Percentiles rank a stretch among this genome's conserved stretches.
Evolutionary conservation across 2,329 filamentous ascomycete genomes (phyloP).

Genomic region (Kalmusia sp.): DNA sequence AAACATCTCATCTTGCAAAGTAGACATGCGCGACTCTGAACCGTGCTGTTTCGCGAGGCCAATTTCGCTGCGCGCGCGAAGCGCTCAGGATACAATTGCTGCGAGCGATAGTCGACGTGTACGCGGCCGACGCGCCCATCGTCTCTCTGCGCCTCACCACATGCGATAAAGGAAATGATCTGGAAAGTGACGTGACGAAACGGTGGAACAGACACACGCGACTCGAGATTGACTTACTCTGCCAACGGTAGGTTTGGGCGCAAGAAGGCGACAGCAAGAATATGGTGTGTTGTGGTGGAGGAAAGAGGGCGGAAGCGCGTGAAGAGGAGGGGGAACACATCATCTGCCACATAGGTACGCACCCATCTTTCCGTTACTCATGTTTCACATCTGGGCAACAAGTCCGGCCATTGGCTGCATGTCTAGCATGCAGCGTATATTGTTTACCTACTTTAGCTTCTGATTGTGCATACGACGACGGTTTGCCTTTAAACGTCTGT

Average conservation of each 20-base stretch:
- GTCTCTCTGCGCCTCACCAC: background rate
- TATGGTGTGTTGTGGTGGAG: constrained; percentile 19
- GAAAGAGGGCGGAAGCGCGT: constrained; percentile 13
- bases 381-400: constrained; percentile 27
- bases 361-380: constrained; percentile 4
- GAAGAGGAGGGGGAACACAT: constrained; percentile 12
- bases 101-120: constrained; percentile 2
- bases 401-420: constrained; percentile 17
- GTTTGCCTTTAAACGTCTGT: background rate
- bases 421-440: constrained; percentile 2
- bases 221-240: constrained; percentile 12
- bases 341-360: constrained; percentile 9
- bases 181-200: background rate
- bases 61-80: constrained; percentile 3
- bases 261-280: constrained; percentile 14
- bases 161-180: background rate
- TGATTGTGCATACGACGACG: background rate
- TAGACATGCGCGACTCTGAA: background rate
- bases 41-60: background rate
- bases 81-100: constrained; percentile 10
- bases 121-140: constrained; percentile 1
- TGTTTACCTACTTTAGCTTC: constrained; percentile 7
- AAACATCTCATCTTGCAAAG: background rate
- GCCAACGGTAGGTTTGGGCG: constrained; percentile 1
- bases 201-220: constrained; percentile 13